Evolutionary conservation across 345 rosid genomes (phyloP), one percentile per base, ranked within the genome.

Genomic region (Gossypium herbaceum): DNA sequence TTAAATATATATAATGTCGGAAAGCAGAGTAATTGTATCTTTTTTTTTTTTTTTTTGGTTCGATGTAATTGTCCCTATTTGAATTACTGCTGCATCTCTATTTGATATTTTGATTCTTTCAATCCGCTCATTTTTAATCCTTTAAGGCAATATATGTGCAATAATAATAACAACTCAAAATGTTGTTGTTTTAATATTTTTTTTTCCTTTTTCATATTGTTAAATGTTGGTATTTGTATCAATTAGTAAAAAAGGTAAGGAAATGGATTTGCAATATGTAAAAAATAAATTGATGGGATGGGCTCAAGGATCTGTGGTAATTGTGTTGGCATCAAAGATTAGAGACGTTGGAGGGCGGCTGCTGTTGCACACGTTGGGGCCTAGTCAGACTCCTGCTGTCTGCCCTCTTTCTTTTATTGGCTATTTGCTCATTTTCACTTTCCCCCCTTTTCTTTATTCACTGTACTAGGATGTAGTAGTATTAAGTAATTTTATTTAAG

Each of bases 321-420:
- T 68, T 68, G 13, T 48, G 39, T 48, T 13, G 72, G 59, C 73
- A 50, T 68, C 73, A 50, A 17, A 68, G 19, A n/a, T 27, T 51
- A 69, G 59, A 69, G 73, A 69, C 73, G 73, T 69, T 69, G 59
- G 73, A n/a, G 73, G 58, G 17, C n/a, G 9, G 22, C 20, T 2
- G 10, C 58, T 54, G 12, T 19, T 20, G 24, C 45, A 1, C 73
- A 69, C 73, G 24, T 52, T 67, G 48, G 48, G 13, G 68, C 68
- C 45, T 9, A 63, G 48, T 45, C 55, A 27, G 5, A 16, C 9
- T 12, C 51, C 39, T 29, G 39, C 39, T 0, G 39, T 9, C 15
- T 19, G n/a, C 3, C 9, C 3, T 63, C 15, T 65, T 19, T 34
- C 56, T 34, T 52, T 17, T 52, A 52, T 16, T 52, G 56, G 56